Percentiles rank a stretch among this genome's conserved stretches.
Conservation (phyloP, 805 yeast species). For the Zygosaccharomyces rouxii region DNA sequence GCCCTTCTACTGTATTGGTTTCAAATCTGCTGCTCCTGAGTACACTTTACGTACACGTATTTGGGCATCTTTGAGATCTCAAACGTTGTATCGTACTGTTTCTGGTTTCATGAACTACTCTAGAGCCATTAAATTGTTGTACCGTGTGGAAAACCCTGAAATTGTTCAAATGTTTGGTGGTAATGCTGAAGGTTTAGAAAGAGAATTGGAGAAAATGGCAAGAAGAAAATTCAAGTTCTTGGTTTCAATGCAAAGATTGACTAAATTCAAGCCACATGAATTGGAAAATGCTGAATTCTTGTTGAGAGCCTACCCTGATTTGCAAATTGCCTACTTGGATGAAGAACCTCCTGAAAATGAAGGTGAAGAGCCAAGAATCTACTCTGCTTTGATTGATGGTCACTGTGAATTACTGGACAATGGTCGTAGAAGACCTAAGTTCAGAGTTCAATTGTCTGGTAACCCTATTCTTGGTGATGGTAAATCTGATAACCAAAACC, state of each 20-base stretch:
- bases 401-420: constrained; percentile 67
- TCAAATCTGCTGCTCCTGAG: constrained; percentile 96
- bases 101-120: constrained; percentile 99
- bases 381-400: constrained; percentile 76
- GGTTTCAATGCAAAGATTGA: constrained; percentile 82
- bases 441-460: constrained; percentile 74
- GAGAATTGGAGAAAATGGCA: constrained; percentile 89
- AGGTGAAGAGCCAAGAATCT: constrained; percentile 67
- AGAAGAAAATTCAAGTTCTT: constrained; percentile 75
- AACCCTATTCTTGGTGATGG: constrained; percentile 86
- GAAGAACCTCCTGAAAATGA: constrained; percentile 78
- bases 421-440: constrained; percentile 73
- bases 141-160: constrained; percentile 93
- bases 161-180: constrained; percentile 98
- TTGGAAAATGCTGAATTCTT: constrained; percentile 75
- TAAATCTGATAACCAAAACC: constrained; percentile 83
- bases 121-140: constrained; percentile 87
- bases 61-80: constrained; percentile 98
- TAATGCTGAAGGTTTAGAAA: constrained; percentile 92
- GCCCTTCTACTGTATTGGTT: constrained; percentile 95
- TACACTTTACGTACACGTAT: constrained; percentile 93
- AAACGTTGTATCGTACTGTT: constrained; percentile 93
- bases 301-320: constrained; percentile 77
- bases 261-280: constrained; percentile 68
- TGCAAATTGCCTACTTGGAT: constrained; percentile 89